Percentiles rank a stretch among this genome's conserved stretches.
Evolutionary conservation across 257 asterid genomes (phyloP).

Genomic region (Plectranthus barbatus): DNA sequence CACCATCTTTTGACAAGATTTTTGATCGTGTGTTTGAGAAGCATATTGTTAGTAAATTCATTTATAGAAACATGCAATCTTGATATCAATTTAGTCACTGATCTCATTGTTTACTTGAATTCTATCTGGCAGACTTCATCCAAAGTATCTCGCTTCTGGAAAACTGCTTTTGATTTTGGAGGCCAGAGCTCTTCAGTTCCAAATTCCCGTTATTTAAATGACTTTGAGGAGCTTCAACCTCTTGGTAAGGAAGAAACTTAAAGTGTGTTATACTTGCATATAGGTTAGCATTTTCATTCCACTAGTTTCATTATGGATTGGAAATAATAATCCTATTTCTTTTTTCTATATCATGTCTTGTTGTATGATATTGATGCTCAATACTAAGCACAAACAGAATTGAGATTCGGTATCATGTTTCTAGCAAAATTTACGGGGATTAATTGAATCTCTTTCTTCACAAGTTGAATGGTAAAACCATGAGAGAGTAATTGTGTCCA

Average conservation of each 20-base stretch:
- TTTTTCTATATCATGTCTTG: not conserved
- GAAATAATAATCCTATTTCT: not conserved
- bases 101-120: conserved; percentile 11
- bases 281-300: not conserved
- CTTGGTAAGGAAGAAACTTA: conserved; percentile 46
- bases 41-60: conserved; percentile 45
- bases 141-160: conserved; percentile 64
- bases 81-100: conserved; percentile 12
- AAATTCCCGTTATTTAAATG: conserved; percentile 77
- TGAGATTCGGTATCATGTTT: not conserved
- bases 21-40: conserved; percentile 59
- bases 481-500: not conserved
- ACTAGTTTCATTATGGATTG: conserved; percentile 5
- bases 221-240: conserved; percentile 95
- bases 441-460: conserved; percentile 6
- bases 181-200: conserved; percentile 48
- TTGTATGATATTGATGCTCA: not conserved
- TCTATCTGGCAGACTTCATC: conserved; percentile 52
- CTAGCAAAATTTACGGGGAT: not conserved
- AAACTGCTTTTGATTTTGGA: conserved; percentile 51
- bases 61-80: conserved; percentile 13
- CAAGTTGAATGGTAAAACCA: not conserved
- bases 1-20: conserved; percentile 63
- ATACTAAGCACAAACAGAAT: not conserved
- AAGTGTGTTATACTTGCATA: conserved; percentile 12